Percentiles rank a stretch among this genome's conserved stretches.
Evolutionary conservation across 139 green algal species (phyloP).

Genomic region (Auxenochlorella pyrenoidosa): DNA sequence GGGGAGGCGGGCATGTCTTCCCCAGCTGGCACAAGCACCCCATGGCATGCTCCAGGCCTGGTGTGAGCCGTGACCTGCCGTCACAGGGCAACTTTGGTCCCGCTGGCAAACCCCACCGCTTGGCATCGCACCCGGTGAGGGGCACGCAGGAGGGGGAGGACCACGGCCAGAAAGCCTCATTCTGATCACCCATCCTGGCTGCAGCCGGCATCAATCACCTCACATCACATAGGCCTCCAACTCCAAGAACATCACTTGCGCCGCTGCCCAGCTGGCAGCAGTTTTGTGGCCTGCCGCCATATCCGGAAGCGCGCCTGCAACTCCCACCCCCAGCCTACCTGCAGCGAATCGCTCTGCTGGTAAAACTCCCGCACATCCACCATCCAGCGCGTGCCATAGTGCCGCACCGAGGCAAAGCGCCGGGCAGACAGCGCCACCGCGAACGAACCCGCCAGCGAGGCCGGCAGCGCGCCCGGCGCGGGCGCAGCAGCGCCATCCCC

Average conservation of each 20-base stretch:
- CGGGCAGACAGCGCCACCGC: conserved; percentile 24
- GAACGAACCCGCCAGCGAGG: background rate
- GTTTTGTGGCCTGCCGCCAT: background rate
- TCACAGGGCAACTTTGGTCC: too few species aligned
- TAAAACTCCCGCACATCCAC: conserved; percentile 69
- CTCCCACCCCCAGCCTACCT: background rate
- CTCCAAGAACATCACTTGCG: background rate
- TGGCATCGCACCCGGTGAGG: too few species aligned
- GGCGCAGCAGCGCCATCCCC: background rate
- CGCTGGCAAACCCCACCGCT: too few species aligned
- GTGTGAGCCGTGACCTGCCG: too few species aligned
- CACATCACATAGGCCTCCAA: too few species aligned
- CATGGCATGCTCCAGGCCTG: too few species aligned
- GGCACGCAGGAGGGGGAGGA: too few species aligned
- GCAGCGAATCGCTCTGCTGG: conserved; percentile 48
- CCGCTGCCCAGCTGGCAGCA: background rate
- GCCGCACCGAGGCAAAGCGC: conserved; percentile 44
- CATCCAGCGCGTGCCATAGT: conserved; percentile 40
- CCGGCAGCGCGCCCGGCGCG: background rate
- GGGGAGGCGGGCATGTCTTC: background rate
- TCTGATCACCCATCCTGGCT: background rate
- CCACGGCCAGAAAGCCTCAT: too few species aligned
- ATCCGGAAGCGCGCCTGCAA: too few species aligned
- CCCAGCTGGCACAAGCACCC: too few species aligned
- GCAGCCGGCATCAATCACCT: background rate